phyloP scores from a whole-genome alignment of 441 rosid species.

The California macrophylla region DNA sequence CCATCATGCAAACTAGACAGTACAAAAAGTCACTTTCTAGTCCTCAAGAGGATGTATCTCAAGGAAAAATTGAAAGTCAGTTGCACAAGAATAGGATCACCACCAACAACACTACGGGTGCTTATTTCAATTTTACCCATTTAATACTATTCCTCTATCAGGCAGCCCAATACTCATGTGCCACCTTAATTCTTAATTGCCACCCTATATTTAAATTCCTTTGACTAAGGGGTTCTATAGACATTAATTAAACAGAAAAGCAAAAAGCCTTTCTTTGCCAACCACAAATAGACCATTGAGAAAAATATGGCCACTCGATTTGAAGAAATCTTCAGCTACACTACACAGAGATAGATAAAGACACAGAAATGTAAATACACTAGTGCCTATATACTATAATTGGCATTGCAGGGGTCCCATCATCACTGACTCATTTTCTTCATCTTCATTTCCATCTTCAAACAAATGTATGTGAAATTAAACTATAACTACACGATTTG shows the following conservation, averaged over 20 bases:
- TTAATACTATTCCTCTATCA: neutral
- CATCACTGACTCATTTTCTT: too few species aligned
- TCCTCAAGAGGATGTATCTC: too few species aligned
- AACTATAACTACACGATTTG: neutral
- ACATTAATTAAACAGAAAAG: slow-evolving; percentile 8
- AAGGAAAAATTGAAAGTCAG: too few species aligned
- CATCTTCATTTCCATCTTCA: neutral
- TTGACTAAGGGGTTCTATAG: neutral
- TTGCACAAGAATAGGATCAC: neutral
- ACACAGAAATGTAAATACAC: slow-evolving; percentile 4
- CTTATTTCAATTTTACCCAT: neutral
- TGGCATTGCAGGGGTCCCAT: neutral
- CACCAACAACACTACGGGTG: neutral
- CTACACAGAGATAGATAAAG: slow-evolving; percentile 2
- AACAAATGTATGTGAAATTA: neutral
- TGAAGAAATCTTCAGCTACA: slow-evolving; percentile 10
- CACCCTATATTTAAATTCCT: neutral
- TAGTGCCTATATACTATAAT: neutral
- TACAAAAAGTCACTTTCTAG: too few species aligned
- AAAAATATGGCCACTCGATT: neutral
- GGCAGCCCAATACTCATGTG: neutral
- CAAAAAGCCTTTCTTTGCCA: neutral
- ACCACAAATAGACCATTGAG: slow-evolving; percentile 4
- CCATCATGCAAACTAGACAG: neutral
- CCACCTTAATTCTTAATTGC: neutral